A percentile compares a stretch with the other conserved stretches of the same genome.
Evolutionary conservation across 768 basidiomycete genomes (phyloP).

Genomic region (Trametes meyenii): DNA sequence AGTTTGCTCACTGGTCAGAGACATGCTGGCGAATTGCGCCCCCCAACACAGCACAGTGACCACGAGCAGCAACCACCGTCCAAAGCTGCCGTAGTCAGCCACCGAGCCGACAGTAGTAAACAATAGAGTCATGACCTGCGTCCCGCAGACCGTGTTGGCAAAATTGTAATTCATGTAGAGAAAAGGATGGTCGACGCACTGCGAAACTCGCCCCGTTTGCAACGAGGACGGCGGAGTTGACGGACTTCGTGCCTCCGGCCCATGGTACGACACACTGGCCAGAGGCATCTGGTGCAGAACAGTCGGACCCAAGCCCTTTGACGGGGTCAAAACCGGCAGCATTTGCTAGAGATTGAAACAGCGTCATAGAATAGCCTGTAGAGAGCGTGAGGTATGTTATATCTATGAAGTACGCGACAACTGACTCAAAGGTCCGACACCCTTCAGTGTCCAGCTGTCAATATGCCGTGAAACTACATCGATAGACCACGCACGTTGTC

Average conservation of each 20-base stretch:
- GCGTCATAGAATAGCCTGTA: constrained; percentile 62
- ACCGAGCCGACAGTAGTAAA: constrained; percentile 77
- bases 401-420: not conserved
- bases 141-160: constrained; percentile 33
- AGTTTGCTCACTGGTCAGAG: constrained; percentile 60
- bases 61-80: constrained; percentile 74
- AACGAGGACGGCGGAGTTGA: constrained; percentile 78
- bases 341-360: constrained; percentile 75
- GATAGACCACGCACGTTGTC: not conserved
- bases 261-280: constrained; percentile 81
- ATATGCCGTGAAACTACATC: constrained; percentile 52
- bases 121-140: constrained; percentile 72
- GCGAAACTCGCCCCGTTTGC: constrained; percentile 79
- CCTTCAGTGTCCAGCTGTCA: constrained; percentile 83
- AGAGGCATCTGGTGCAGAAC: constrained; percentile 54
- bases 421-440: constrained; percentile 57
- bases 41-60: constrained; percentile 80
- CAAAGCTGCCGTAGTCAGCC: constrained; percentile 76
- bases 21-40: constrained; percentile 77
- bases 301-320: constrained; percentile 71
- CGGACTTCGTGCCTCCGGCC: constrained; percentile 70
- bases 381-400: not conserved
- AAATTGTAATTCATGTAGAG: constrained; percentile 24
- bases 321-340: constrained; percentile 74
- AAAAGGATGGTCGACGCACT: constrained; percentile 37